A percentile compares a stretch with the other conserved stretches of the same genome.
Evolutionary conservation across 2,329 filamentous ascomycete species (phyloP).

Genomic region (Nemania abortiva): DNA sequence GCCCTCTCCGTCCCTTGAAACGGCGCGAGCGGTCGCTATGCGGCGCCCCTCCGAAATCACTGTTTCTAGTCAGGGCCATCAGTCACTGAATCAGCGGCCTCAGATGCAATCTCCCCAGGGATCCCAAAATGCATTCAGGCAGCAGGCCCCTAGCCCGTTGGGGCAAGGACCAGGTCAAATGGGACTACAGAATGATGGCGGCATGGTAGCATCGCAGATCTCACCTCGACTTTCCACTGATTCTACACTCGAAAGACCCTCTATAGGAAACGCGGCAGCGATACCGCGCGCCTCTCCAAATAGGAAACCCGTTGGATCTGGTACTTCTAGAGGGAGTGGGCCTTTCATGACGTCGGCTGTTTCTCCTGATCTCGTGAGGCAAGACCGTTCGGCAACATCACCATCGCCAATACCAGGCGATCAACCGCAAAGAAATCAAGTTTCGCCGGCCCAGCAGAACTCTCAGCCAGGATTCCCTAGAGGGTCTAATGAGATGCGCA

Average conservation of each 20-base stretch:
- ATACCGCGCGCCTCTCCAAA: slow-evolving; percentile 43
- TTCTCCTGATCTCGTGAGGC: slow-evolving; percentile 21
- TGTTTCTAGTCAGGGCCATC: slow-evolving; percentile 41
- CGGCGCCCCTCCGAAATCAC: slow-evolving; percentile 48
- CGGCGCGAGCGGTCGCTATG: slow-evolving; percentile 44
- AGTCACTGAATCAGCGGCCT: slow-evolving; percentile 35
- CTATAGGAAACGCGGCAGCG: slow-evolving; percentile 29
- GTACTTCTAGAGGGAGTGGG: slow-evolving; percentile 40
- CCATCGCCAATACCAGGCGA: slow-evolving; percentile 40
- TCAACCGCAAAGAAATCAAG: slow-evolving; percentile 40
- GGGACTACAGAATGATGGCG: slow-evolving; percentile 16
- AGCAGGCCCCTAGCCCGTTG: slow-evolving; percentile 28
- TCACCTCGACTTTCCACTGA: slow-evolving; percentile 40
- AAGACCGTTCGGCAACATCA: slow-evolving; percentile 28
- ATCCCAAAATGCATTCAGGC: slow-evolving; percentile 38
- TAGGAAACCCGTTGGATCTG: slow-evolving; percentile 51
- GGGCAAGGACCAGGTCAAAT: slow-evolving; percentile 26
- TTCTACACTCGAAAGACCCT: slow-evolving; percentile 42
- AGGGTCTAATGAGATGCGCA: slow-evolving; percentile 42
- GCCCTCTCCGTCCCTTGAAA: slow-evolving; percentile 37
- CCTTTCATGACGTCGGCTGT: slow-evolving; percentile 38
- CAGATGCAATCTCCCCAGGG: slow-evolving; percentile 41
- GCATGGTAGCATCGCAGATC: slow-evolving; percentile 17
- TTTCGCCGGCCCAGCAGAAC: slow-evolving; percentile 42
- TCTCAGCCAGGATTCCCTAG: slow-evolving; percentile 36